phyloP scores from a whole-genome alignment of 2,329 filamentous ascomycete species.

The Fusarium udum region DNA sequence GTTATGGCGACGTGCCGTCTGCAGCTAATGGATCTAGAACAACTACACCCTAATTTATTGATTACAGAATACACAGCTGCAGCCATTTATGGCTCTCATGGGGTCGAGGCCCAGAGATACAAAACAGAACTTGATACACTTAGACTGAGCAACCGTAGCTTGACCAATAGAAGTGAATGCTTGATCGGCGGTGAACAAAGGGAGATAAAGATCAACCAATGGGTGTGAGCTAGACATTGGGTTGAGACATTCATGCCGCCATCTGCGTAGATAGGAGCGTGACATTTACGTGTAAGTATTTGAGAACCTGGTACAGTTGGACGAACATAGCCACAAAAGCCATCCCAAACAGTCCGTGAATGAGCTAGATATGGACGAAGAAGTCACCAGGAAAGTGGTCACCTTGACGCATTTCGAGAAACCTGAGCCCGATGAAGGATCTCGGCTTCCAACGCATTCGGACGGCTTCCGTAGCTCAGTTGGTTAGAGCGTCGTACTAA shows the following conservation, averaged over 20 bases:
- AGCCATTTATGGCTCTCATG: background rate
- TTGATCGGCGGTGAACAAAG: background rate
- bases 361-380: background rate
- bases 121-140: too few species aligned
- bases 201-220: background rate
- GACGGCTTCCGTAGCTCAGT: constrained; percentile 3
- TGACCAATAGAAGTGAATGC: background rate
- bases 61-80: too few species aligned
- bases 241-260: background rate
- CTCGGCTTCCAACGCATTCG: background rate
- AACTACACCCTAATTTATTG: too few species aligned
- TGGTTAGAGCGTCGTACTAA: constrained; percentile 1
- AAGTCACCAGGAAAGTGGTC: background rate
- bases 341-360: background rate
- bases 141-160: too few species aligned
- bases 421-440: fast-evolving
- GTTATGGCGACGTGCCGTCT: too few species aligned
- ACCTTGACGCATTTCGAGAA: fast-evolving
- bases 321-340: background rate
- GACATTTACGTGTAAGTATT: background rate
- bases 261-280: background rate
- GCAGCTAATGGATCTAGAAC: too few species aligned
- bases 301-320: background rate
- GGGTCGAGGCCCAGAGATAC: background rate
- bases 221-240: background rate